Conservation (phyloP, 1,284 basidiomycete genomes). For the Filobasidium uniguttulatum region DNA sequence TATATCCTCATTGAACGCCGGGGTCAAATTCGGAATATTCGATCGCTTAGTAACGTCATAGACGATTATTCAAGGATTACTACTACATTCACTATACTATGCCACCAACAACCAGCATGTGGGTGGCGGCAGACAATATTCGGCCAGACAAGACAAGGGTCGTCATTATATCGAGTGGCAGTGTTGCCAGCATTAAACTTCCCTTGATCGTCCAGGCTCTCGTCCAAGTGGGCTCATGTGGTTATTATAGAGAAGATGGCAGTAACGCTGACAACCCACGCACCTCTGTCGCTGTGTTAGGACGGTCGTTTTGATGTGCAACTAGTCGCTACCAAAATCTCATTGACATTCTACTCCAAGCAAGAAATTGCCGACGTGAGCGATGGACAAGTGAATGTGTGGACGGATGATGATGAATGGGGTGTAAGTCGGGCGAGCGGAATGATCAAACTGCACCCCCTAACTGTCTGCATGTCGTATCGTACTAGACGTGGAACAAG, state of each 20-base stretch:
- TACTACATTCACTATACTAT: too few relatives aligned
- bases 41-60: too few relatives aligned
- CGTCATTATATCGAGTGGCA: conserved; percentile 75
- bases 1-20: too few relatives aligned
- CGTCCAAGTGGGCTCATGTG: conserved; percentile 47
- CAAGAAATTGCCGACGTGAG: conserved; percentile 41
- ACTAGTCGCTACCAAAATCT: conserved; percentile 65
- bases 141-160: conserved; percentile 41
- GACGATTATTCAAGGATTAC: too few relatives aligned
- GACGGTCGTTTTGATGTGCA: conserved; percentile 57
- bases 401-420: conserved; percentile 92
- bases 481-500: conserved; percentile 47
- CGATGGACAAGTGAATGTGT: conserved; percentile 41
- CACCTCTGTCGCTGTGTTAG: not conserved
- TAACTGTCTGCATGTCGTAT: not conserved
- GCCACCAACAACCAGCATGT: too few relatives aligned
- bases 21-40: too few relatives aligned
- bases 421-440: conserved; percentile 44
- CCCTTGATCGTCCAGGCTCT: conserved; percentile 74
- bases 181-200: conserved; percentile 85
- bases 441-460: too few relatives aligned
- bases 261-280: not conserved
- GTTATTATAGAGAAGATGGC: too few relatives aligned
- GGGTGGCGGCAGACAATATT: not conserved
- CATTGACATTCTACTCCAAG: conserved; percentile 61